Evolutionary conservation across 768 basidiomycete species (phyloP), one percentile per base, ranked within the genome.

Genomic region (Kwoniella sp.): DNA sequence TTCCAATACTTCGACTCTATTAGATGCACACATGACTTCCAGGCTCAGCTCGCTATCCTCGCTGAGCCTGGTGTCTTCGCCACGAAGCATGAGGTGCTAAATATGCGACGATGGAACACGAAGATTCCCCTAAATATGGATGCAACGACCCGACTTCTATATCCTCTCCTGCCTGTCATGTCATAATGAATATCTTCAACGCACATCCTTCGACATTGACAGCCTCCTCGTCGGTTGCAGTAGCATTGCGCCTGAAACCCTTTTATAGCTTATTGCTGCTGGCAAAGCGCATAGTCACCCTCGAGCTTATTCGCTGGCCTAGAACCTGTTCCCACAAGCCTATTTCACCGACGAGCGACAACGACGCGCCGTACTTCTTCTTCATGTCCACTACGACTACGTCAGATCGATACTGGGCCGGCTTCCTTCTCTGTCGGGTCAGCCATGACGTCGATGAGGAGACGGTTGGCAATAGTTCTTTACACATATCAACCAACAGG

Each of bases 101-200:
- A 68, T 48, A 68, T 68, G 66, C 26, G 50, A 47, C 37, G 66
- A 47, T 68, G 66, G 66, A 62, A 68, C 27, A 37, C 33, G n/a
- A 62, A 68, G 30, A 60, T 68, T 27, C 66, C 61, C 13, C 25
- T 64, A 21, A 68, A 63, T 46, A 49, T n/a, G 66, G 37, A 67
- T 58, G 50, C 25, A 37, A 22, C 26, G 58, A 46, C 66, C 66
- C 51, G 58, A 55, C 24, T n/a, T 17, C 4, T 48, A 44, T 30
- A 68, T 68, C 44, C 51, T 68, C 1, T 47, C 66, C 19, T 68
- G 66, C 25, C 51, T 68, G 0, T 47, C 66, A 12, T 68, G 66
- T 24, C 66, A 68, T 36, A 62, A 68, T 36, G 61, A 68, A 24
- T 68, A 68, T 30, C 66, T 68, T 44, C 37, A 63, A 15, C 66